Conservation (phyloP, 2,329 filamentous ascomycete species). For the Arthrobotrys pseudoclavata region DNA sequence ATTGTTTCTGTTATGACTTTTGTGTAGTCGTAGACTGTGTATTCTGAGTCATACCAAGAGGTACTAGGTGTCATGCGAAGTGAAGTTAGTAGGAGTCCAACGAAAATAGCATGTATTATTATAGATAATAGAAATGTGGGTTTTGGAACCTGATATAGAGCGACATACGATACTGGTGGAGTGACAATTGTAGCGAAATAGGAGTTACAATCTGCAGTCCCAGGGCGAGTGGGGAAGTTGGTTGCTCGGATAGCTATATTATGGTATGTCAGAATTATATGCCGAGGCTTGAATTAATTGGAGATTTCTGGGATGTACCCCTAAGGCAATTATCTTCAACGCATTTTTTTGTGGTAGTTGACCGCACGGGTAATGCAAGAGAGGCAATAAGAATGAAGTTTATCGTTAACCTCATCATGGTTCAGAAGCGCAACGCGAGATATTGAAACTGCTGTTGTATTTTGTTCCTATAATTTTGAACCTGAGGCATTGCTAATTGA, state of each 20-base stretch:
- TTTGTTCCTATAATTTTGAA: background rate
- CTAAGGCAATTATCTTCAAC: conserved; percentile 23
- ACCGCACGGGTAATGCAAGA: background rate
- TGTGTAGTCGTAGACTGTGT: conserved; percentile 2
- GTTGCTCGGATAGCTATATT: conserved; percentile 36
- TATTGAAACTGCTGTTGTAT: conserved; percentile 1
- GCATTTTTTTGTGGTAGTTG: conserved; percentile 11
- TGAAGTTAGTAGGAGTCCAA: background rate
- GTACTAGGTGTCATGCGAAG: background rate
- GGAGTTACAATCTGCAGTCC: conserved; percentile 31
- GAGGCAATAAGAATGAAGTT: background rate
- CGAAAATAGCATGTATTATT: background rate
- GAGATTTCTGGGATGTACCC: background rate
- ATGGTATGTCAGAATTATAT: background rate
- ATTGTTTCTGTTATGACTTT: conserved; percentile 14
- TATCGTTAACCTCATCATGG: background rate
- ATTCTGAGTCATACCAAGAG: conserved; percentile 2
- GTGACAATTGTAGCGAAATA: conserved; percentile 42
- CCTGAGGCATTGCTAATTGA: background rate
- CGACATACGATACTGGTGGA: conserved; percentile 13
- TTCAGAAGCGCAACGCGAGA: conserved; percentile 1
- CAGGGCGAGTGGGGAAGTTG: conserved; percentile 23
- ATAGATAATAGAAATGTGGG: background rate
- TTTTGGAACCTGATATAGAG: background rate
- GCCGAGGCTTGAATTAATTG: background rate